Evolutionary conservation across 768 basidiomycete genomes (phyloP).

Genomic region (Neoboletus subvelutipes): DNA sequence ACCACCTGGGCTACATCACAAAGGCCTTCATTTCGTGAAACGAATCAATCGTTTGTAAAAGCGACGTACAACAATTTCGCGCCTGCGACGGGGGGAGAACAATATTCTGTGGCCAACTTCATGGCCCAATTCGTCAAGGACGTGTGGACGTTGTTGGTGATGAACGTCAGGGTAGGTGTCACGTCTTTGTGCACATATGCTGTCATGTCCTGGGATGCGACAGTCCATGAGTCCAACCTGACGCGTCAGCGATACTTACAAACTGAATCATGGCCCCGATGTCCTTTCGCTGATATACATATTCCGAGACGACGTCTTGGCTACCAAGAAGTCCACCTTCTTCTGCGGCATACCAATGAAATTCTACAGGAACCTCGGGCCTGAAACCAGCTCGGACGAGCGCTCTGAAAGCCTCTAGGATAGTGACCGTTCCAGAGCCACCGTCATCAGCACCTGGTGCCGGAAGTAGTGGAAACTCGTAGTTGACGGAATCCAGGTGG

Average conservation of each 20-base stretch:
- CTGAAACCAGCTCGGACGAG: slow-evolving; percentile 67
- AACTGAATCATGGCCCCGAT: slow-evolving; percentile 52
- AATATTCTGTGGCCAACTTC: slow-evolving; percentile 34
- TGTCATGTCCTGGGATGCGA: slow-evolving; percentile 33
- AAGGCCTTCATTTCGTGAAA: background rate
- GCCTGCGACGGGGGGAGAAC: slow-evolving; percentile 7
- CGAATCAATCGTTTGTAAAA: background rate
- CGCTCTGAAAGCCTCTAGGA: slow-evolving; percentile 73
- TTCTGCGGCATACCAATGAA: slow-evolving; percentile 86
- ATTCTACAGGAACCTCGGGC: slow-evolving; percentile 67
- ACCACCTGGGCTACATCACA: slow-evolving; percentile 28
- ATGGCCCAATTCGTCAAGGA: slow-evolving; percentile 44
- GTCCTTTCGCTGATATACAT: slow-evolving; percentile 44
- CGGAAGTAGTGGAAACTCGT: slow-evolving; percentile 38
- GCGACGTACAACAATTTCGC: slow-evolving; percentile 33
- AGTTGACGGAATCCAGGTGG: slow-evolving; percentile 46
- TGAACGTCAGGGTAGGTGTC: slow-evolving; percentile 20
- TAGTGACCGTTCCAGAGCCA: slow-evolving; percentile 71
- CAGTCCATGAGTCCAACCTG: background rate
- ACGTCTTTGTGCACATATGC: slow-evolving; percentile 28
- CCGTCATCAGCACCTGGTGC: slow-evolving; percentile 54
- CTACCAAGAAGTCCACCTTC: slow-evolving; percentile 34
- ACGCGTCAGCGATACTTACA: slow-evolving; percentile 42
- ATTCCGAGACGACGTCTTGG: slow-evolving; percentile 51
- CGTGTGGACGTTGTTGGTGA: slow-evolving; percentile 40